A percentile compares a stretch with the other conserved stretches of the same genome.
Conservation (phyloP, 2,329 filamentous ascomycete genomes). For the Ophiostoma australiae region DNA sequence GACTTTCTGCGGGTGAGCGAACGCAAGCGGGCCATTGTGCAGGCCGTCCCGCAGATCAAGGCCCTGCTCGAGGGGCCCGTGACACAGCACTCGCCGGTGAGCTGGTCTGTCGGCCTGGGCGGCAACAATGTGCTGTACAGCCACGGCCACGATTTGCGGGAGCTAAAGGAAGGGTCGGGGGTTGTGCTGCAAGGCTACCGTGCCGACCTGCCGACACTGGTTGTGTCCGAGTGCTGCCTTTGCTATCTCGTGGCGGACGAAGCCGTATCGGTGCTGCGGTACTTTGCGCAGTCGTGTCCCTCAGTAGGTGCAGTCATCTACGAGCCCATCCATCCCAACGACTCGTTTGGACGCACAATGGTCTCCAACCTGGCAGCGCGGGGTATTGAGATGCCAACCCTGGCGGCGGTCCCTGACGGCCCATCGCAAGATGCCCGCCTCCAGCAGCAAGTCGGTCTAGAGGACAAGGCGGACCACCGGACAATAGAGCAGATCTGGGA, state of each 20-base stretch:
- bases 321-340: constrained; percentile 78
- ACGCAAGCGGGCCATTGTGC: constrained; percentile 56
- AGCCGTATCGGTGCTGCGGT: constrained; percentile 59
- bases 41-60: constrained; percentile 43
- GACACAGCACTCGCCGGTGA: constrained; percentile 27
- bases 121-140: constrained; percentile 45
- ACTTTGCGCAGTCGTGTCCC: constrained; percentile 49
- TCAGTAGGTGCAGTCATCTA: constrained; percentile 64
- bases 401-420: constrained; percentile 66
- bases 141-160: constrained; percentile 67
- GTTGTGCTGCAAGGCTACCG: constrained; percentile 42
- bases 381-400: constrained; percentile 77
- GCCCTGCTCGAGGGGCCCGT: constrained; percentile 38
- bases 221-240: constrained; percentile 93
- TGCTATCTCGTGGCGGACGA: constrained; percentile 71
- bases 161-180: constrained; percentile 38
- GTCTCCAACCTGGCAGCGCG: constrained; percentile 78
- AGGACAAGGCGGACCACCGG: constrained; percentile 35
- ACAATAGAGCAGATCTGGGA: constrained; percentile 63
- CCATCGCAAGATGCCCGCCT: constrained; percentile 65
- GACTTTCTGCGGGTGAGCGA: constrained; percentile 75
- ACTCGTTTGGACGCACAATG: constrained; percentile 90
- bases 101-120: constrained; percentile 42
- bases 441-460: constrained; percentile 57
- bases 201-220: constrained; percentile 65